Percentiles rank a stretch among this genome's conserved stretches.
These are phyloP conservation scores for Apostasia ramifera DNA, from an alignment of 106 monocot species.

Conservation along the genomic window DNA sequence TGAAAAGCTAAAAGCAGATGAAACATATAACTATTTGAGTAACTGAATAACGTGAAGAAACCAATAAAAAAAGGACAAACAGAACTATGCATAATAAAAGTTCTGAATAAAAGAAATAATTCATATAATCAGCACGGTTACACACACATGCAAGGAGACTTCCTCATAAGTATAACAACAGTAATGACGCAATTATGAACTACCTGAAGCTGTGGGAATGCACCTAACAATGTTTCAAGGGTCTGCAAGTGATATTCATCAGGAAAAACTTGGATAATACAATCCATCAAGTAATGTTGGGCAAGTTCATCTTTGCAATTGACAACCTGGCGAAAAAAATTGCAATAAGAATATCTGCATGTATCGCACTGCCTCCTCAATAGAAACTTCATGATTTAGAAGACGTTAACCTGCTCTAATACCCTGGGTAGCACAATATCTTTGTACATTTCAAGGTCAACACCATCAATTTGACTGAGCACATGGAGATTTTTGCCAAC, in stretches of 20 bases:
- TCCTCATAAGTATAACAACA: too few relatives aligned
- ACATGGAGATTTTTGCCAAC: constrained; percentile 99
- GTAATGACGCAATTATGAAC: not conserved
- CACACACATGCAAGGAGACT: too few relatives aligned
- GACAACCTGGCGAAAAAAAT: constrained; percentile 58
- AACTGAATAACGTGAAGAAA: too few relatives aligned
- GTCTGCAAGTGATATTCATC: constrained; percentile 99
- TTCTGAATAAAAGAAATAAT: too few relatives aligned
- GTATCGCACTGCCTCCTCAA: not conserved
- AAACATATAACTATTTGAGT: too few relatives aligned
- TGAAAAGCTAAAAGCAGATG: too few relatives aligned
- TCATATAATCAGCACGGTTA: too few relatives aligned
- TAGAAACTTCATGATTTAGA: constrained; percentile 1
- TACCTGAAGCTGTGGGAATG: constrained; percentile 98
- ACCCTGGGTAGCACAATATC: constrained; percentile 94
- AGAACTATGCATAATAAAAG: too few relatives aligned
- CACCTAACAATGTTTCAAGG: constrained; percentile 87
- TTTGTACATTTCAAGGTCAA: constrained; percentile 97
- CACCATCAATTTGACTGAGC: constrained; percentile 94
- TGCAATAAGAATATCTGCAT: not conserved
- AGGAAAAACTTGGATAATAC: constrained; percentile 99
- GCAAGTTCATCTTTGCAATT: constrained; percentile 99
- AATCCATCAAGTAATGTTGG: constrained; percentile 97
- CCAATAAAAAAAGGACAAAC: too few relatives aligned
- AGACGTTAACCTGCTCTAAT: constrained; percentile 78